Percentiles rank a stretch among this genome's conserved stretches.
These are phyloP conservation scores for Entonaema liquescens DNA, from an alignment of 495 filamentous ascomycete genomes.

Conservation along the genomic window DNA sequence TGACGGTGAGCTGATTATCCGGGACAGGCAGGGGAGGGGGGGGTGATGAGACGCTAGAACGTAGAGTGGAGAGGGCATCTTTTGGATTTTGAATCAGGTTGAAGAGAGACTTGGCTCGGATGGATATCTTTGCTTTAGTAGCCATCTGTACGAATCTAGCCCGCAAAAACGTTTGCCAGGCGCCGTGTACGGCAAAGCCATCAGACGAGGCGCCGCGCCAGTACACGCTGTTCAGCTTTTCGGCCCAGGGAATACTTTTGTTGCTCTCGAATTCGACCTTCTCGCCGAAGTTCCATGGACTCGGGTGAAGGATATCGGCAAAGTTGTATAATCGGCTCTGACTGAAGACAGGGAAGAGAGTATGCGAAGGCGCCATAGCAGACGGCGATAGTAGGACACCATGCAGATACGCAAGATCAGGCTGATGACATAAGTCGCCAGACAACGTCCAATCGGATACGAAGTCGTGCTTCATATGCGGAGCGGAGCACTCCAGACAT, in stretches of 20 bases:
- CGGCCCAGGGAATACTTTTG: constrained; percentile 56
- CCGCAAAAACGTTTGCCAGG: constrained; percentile 54
- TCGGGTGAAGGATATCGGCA: constrained; percentile 79
- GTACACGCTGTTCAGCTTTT: constrained; percentile 64
- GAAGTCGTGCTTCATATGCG: constrained; percentile 74
- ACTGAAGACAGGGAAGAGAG: constrained; percentile 77
- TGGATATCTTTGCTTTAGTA: constrained; percentile 53
- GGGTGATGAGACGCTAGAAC: neutral
- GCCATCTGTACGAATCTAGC: constrained; percentile 70
- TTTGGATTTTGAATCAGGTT: constrained; percentile 19
- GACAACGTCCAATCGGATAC: constrained; percentile 70
- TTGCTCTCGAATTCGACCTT: constrained; percentile 63
- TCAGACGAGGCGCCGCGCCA: constrained; percentile 68
- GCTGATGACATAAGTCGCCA: constrained; percentile 77
- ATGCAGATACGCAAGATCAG: constrained; percentile 77
- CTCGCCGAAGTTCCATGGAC: constrained; percentile 67
- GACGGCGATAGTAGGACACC: constrained; percentile 72
- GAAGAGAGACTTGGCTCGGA: constrained; percentile 23
- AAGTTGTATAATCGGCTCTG: constrained; percentile 70
- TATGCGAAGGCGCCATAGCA: constrained; percentile 66
- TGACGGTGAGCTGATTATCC: constrained; percentile 25
- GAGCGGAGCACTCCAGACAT: constrained; percentile 67
- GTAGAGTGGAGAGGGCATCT: neutral
- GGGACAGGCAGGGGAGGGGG: neutral
- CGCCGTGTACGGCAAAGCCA: constrained; percentile 49